Evolutionary conservation across 2,329 filamentous ascomycete species (phyloP).

Genomic region (Fusarium euwallaceae): DNA sequence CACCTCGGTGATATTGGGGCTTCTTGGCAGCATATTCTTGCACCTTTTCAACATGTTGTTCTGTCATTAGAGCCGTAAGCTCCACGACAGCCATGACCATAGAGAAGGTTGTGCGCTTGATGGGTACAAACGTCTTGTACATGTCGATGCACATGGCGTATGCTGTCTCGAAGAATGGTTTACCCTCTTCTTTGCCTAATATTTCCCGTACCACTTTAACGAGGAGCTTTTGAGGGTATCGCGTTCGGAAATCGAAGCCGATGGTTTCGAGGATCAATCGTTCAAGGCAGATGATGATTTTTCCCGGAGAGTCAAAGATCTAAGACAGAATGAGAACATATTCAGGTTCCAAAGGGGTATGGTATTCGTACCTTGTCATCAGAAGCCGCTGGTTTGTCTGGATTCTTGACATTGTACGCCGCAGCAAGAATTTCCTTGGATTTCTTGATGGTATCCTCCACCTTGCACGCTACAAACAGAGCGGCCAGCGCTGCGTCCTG

Average conservation of each 20-base stretch:
- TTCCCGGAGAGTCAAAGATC: conserved; percentile 84
- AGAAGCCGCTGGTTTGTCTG: conserved; percentile 75
- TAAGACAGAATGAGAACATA: conserved; percentile 51
- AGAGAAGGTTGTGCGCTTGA: conserved; percentile 90
- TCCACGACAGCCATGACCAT: conserved; percentile 88
- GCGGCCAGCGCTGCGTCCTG: conserved; percentile 89
- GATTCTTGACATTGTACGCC: conserved; percentile 85
- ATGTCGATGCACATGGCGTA: conserved; percentile 90
- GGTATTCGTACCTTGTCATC: conserved; percentile 79
- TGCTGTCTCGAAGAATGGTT: conserved; percentile 73
- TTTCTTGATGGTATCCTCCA: conserved; percentile 98
- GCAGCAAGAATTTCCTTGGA: conserved; percentile 92
- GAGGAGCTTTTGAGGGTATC: conserved; percentile 87
- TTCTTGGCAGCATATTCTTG: conserved; percentile 63
- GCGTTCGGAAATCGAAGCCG: conserved; percentile 92
- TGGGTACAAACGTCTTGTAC: conserved; percentile 91
- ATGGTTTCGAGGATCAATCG: conserved; percentile 92
- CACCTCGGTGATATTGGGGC: conserved; percentile 61
- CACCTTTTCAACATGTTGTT: conserved; percentile 64
- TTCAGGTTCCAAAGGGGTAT: too few species aligned
- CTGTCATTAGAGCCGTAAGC: conserved; percentile 76
- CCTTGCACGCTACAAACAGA: conserved; percentile 94
- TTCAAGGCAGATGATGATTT: conserved; percentile 89
- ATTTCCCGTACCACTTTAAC: conserved; percentile 80
- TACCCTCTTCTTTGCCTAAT: conserved; percentile 57